Percentiles rank a stretch among this genome's conserved stretches.
These are phyloP conservation scores for Periconia digitata DNA, from an alignment of 2,329 filamentous ascomycete species.

Conservation along the genomic window DNA sequence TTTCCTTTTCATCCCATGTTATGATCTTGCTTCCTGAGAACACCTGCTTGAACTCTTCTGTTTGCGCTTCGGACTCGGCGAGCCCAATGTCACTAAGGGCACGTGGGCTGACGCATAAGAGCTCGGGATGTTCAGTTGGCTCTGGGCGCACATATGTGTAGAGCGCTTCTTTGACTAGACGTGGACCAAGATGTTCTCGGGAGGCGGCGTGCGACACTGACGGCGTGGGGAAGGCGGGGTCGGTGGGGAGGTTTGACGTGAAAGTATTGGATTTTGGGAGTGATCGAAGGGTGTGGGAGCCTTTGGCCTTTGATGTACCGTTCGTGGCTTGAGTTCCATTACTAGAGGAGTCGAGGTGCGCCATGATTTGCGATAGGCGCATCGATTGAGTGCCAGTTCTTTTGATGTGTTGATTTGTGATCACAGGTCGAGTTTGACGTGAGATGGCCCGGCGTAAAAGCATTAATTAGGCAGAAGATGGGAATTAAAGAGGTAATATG, in stretches of 20 bases:
- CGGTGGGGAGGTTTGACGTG: slow-evolving; percentile 70
- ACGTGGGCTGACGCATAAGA: slow-evolving; percentile 76
- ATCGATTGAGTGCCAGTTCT: slow-evolving; percentile 17
- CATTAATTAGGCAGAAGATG: neutral
- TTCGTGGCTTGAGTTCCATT: slow-evolving; percentile 15
- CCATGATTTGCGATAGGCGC: slow-evolving; percentile 49
- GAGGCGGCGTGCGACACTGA: slow-evolving; percentile 78
- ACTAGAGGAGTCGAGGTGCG: slow-evolving; percentile 38
- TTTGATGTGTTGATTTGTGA: neutral
- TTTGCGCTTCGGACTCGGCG: slow-evolving; percentile 65
- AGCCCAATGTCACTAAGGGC: slow-evolving; percentile 84
- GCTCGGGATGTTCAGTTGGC: slow-evolving; percentile 68
- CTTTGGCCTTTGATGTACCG: slow-evolving; percentile 10
- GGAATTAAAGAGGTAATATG: neutral
- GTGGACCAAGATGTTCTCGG: slow-evolving; percentile 73
- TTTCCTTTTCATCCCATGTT: slow-evolving; percentile 68
- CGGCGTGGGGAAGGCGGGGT: slow-evolving; percentile 78
- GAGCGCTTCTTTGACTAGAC: slow-evolving; percentile 79
- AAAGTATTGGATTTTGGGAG: slow-evolving; percentile 67
- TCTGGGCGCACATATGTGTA: slow-evolving; percentile 92
- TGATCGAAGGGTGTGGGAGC: slow-evolving; percentile 46
- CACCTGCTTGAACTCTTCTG: slow-evolving; percentile 72
- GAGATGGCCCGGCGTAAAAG: neutral
- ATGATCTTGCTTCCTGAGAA: slow-evolving; percentile 82
- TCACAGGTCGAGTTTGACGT: neutral